Conservation (phyloP, 345 rosid species). For the Hibiscus syriacus region DNA sequence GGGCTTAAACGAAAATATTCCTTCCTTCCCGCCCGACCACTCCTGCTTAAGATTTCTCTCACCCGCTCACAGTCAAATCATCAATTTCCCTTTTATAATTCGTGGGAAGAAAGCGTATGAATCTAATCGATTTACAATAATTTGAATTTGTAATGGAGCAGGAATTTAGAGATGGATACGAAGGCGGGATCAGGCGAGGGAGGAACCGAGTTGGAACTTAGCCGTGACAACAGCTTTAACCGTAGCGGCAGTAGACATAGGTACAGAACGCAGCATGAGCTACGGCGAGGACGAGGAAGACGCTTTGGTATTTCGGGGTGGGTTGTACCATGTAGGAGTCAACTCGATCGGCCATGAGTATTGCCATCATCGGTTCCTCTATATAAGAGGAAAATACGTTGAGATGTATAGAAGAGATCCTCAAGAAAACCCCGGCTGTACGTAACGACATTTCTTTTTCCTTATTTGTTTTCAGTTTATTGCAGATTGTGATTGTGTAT, state of each 20-base stretch:
- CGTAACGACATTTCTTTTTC: slow-evolving; percentile 8
- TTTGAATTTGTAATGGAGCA: not conserved
- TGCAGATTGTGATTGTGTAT: not conserved
- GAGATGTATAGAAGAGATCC: slow-evolving; percentile 95
- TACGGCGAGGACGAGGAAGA: not conserved
- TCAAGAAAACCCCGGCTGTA: slow-evolving; percentile 81
- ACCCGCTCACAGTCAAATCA: slow-evolving; percentile 1
- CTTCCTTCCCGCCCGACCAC: no score
- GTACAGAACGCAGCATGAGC: slow-evolving; percentile 6
- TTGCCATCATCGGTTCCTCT: slow-evolving; percentile 67
- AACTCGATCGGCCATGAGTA: slow-evolving; percentile 79
- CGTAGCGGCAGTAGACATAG: not conserved
- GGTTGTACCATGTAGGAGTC: slow-evolving; percentile 78
- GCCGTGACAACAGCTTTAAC: not conserved
- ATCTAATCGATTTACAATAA: not conserved
- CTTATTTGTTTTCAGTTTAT: not conserved
- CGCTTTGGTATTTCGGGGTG: slow-evolving; percentile 59
- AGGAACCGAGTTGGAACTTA: not conserved
- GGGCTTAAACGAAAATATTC: not conserved
- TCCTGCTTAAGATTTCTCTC: not conserved
- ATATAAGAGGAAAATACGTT: slow-evolving; percentile 68
- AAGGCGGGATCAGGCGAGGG: slow-evolving; percentile 1
- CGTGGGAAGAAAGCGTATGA: not conserved
- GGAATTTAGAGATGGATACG: not conserved
- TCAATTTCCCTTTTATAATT: not conserved